Evolutionary conservation across 352 stramenopile genomes (phyloP), one percentile per base, ranked within the genome.

Genomic region (Phytophthora citricola): DNA sequence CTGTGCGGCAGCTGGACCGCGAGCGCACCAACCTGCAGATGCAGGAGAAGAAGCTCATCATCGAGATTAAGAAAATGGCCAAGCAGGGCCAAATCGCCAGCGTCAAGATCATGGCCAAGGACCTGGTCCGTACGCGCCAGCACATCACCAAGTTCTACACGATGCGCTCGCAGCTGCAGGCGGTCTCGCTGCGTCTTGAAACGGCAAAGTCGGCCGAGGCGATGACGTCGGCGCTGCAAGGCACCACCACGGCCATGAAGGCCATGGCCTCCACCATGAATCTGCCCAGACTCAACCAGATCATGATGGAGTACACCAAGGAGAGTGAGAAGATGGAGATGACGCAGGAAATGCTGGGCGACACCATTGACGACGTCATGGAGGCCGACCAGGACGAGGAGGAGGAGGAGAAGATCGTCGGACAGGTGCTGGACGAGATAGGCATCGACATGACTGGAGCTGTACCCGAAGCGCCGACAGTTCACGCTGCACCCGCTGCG

Each of bases 81-180:
- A 98, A 97, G 49, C 89, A 98, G 47, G 91, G 95, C 40, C 96
- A 99, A 78, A 99, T 99, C 81, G 89, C 84, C 45, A 89, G 88
- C 15, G 97, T 99, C 27, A 99, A 98, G 76, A 98, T 99, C 67
- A 98, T 99, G 94, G 95, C 95, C 47, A 98, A 98, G 78, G 96
- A 99, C 79, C 77, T 98, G 41, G 91, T 99, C 51, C 90, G 97
- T 60, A 99, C 95, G 53, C 78, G 95, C 9, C 93, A 98, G 78
- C 97, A 99, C 69, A 90, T 99, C 49, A 98, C 93, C 49, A 99
- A 99, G 83, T 99, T 99, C 71, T 98, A 99, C 73, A 97, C 98
- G 47, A 99, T 99, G 93, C 83, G 94, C 40, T 98, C 90, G 71
- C 96, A 99, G 75, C 81, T 99, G 41, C 95, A 99, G 77, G 93